phyloP scores from a whole-genome alignment of 2,329 filamentous ascomycete species.

The Nemania serpens region DNA sequence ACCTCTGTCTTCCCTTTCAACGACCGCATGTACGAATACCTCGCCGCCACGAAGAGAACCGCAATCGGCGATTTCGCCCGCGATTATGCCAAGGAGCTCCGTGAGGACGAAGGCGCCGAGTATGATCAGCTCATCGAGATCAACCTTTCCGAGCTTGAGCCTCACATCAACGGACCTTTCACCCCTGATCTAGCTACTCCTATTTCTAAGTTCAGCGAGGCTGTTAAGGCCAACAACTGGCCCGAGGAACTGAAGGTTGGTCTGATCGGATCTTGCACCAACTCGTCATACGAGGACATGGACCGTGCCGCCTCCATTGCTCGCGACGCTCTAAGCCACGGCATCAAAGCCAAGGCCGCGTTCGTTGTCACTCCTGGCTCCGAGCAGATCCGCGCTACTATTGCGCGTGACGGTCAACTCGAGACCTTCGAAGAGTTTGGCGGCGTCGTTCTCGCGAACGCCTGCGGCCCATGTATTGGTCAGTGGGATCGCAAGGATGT shows the following conservation, averaged over 20 bases:
- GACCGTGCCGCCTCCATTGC: conserved; percentile 89
- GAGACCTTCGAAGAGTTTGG: conserved; percentile 96
- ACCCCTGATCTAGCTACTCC: conserved; percentile 97
- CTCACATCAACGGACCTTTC: conserved; percentile 98
- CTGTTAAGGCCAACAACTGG: conserved; percentile 94
- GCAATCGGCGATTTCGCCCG: conserved; percentile 91
- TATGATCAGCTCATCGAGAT: conserved; percentile 97
- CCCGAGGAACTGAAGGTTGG: conserved; percentile 96
- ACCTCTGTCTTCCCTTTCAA: conserved; percentile 98
- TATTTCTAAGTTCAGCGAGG: conserved; percentile 95
- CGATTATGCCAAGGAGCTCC: conserved; percentile 81
- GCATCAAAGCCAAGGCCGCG: conserved; percentile 87
- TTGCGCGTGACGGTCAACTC: conserved; percentile 87
- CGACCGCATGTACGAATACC: conserved; percentile 96
- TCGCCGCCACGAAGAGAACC: conserved; percentile 85
- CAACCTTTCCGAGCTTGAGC: conserved; percentile 92
- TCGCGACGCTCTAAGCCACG: conserved; percentile 86
- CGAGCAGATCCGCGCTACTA: conserved; percentile 94
- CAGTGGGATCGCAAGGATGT: conserved; percentile 96
- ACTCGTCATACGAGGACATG: conserved; percentile 88
- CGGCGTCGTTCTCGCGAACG: conserved; percentile 92
- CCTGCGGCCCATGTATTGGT: conserved; percentile 89
- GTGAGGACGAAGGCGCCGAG: conserved; percentile 85
- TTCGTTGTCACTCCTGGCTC: conserved; percentile 97
- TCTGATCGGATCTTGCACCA: conserved; percentile 97